Evolutionary conservation across 805 yeast species (phyloP).

Genomic region (Candida taoyuanica): DNA sequence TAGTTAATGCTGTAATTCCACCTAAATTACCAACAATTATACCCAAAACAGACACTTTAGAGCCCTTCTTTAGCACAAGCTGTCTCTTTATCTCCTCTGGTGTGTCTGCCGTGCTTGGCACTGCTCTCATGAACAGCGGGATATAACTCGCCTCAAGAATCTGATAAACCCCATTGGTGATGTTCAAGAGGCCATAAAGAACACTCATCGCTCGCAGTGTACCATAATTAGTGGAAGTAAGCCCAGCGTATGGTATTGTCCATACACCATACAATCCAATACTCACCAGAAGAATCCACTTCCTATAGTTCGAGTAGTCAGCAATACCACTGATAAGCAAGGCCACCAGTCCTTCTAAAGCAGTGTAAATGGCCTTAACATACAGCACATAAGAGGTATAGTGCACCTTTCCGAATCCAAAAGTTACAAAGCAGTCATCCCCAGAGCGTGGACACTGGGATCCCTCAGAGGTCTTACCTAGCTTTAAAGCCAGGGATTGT

Average conservation of each 20-base stretch:
- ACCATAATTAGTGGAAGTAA: constrained; percentile 22
- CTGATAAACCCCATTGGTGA: constrained; percentile 31
- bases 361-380: constrained; percentile 34
- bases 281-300: constrained; percentile 31
- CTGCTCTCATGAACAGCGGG: constrained; percentile 37
- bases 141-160: constrained; percentile 37
- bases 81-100: constrained; percentile 6
- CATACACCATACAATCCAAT: constrained; percentile 31
- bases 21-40: constrained; percentile 34
- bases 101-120: constrained; percentile 4
- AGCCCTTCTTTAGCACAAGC: constrained; percentile 30
- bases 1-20: constrained; percentile 33
- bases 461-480: constrained; percentile 30
- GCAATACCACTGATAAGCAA: constrained; percentile 37
- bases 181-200: constrained; percentile 30
- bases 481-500: constrained; percentile 32
- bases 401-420: constrained; percentile 34
- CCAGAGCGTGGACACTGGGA: constrained; percentile 28
- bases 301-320: constrained; percentile 35
- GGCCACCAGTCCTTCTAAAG: constrained; percentile 35
- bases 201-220: constrained; percentile 28
- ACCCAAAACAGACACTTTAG: constrained; percentile 36
- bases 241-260: constrained; percentile 35
- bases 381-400: constrained; percentile 35
- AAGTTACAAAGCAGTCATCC: constrained; percentile 34